A percentile compares a stretch with the other conserved stretches of the same genome.
Evolutionary conservation across 2,329 filamentous ascomycete species (phyloP).

Genomic region (Periconia digitata): DNA sequence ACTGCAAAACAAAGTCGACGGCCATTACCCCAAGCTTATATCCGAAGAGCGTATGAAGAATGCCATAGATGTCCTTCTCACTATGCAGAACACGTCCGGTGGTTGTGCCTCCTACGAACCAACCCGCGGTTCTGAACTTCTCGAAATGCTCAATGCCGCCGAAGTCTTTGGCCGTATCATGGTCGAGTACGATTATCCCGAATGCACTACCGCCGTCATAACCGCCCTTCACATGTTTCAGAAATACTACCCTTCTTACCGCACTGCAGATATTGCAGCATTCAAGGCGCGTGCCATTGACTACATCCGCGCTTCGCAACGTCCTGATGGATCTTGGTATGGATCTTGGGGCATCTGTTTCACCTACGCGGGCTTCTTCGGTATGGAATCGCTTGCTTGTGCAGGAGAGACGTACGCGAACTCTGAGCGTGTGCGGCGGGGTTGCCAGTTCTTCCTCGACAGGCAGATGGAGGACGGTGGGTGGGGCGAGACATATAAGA

Average conservation of each 20-base stretch:
- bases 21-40: constrained; percentile 68
- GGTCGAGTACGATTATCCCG: constrained; percentile 97
- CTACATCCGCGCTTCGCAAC: constrained; percentile 82
- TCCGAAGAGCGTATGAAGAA: constrained; percentile 79
- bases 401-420: constrained; percentile 81
- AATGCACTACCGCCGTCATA: constrained; percentile 94
- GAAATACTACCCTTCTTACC: constrained; percentile 78
- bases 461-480: constrained; percentile 88
- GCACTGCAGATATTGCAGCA: constrained; percentile 69
- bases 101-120: constrained; percentile 91
- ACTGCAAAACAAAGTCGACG: constrained; percentile 69
- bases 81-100: constrained; percentile 85
- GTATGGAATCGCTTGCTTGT: constrained; percentile 79
- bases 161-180: constrained; percentile 97
- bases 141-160: constrained; percentile 90
- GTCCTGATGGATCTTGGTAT: constrained; percentile 90
- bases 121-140: constrained; percentile 71
- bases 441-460: constrained; percentile 81
- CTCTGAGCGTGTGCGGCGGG: constrained; percentile 69
- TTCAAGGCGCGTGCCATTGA: constrained; percentile 74
- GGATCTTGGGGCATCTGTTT: constrained; percentile 98
- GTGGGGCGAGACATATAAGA: constrained; percentile 93
- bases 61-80: constrained; percentile 84
- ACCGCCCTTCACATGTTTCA: constrained; percentile 83
- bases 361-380: constrained; percentile 96